Conservation (phyloP, 768 basidiomycete genomes). For the Psilocybe sp. region DNA sequence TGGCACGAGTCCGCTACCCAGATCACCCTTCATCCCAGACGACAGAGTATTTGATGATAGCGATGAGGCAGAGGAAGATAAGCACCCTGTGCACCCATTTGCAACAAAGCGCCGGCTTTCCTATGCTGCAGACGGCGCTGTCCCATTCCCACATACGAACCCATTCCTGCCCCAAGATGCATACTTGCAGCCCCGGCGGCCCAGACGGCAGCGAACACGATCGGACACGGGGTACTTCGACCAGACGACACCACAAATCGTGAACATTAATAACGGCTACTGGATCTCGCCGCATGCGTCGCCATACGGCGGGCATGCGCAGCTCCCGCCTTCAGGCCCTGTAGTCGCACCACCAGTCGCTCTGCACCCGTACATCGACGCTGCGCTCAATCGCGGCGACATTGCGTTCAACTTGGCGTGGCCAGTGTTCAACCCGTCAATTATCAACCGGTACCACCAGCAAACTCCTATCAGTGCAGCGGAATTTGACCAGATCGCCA, state of each 20-base stretch:
- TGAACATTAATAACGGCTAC: constrained; percentile 9
- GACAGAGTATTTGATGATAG: constrained; percentile 12
- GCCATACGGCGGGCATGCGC: constrained; percentile 20
- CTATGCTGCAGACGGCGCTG: constrained; percentile 11
- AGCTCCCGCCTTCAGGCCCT: constrained; percentile 11
- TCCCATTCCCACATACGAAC: constrained; percentile 26
- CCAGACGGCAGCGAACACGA: constrained; percentile 9
- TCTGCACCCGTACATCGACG: constrained; percentile 55
- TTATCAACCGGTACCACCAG: constrained; percentile 36
- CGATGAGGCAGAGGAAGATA: too few species aligned
- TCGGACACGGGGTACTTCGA: constrained; percentile 14
- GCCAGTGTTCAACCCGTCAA: constrained; percentile 44
- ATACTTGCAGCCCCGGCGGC: constrained; percentile 9
- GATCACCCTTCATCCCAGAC: constrained; percentile 15
- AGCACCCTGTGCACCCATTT: constrained; percentile 10
- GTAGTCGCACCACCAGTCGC: constrained; percentile 11
- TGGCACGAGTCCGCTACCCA: constrained; percentile 7
- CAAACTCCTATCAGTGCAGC: constrained; percentile 35
- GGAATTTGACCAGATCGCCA: constrained; percentile 51
- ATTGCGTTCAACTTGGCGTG: constrained; percentile 57
- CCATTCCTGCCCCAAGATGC: constrained; percentile 26
- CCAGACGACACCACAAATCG: not conserved
- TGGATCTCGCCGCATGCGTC: constrained; percentile 7
- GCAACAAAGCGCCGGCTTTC: constrained; percentile 14
- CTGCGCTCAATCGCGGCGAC: constrained; percentile 37